Conservation (phyloP, 495 filamentous ascomycete species). For the Podospora pseudopauciseta region DNA sequence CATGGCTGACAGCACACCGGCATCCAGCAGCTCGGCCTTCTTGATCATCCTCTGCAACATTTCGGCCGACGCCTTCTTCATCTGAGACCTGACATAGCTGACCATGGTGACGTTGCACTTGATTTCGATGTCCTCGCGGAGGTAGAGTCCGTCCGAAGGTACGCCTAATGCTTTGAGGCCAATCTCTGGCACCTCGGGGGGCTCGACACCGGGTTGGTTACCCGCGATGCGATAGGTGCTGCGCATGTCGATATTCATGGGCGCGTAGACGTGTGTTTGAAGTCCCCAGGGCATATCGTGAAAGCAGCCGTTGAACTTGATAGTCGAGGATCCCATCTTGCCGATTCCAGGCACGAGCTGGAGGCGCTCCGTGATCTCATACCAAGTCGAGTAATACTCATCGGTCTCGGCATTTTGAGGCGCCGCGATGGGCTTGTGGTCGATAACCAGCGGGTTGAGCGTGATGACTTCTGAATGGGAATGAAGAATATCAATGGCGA, state of each 20-base stretch:
- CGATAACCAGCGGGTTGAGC: constrained; percentile 69
- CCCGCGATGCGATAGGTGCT: constrained; percentile 55
- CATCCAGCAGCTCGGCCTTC: constrained; percentile 55
- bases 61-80: constrained; percentile 61
- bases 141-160: constrained; percentile 64
- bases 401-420: constrained; percentile 63
- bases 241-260: constrained; percentile 51
- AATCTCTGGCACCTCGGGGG: constrained; percentile 54
- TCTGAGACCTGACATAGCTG: constrained; percentile 64
- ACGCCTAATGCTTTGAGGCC: constrained; percentile 46
- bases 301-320: constrained; percentile 74
- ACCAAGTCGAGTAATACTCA: constrained; percentile 70
- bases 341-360: constrained; percentile 61
- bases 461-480: constrained; percentile 70
- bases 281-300: constrained; percentile 66
- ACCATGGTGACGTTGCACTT: constrained; percentile 66
- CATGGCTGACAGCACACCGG: constrained; percentile 48
- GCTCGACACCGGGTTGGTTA: constrained; percentile 58
- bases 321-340: constrained; percentile 55
- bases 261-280: constrained; percentile 71
- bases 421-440: constrained; percentile 58
- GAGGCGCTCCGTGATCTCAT: constrained; percentile 61
- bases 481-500: constrained; percentile 45
- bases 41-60: constrained; percentile 66
- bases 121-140: constrained; percentile 73